A percentile compares a stretch with the other conserved stretches of the same genome.
These are phyloP conservation scores for Apiotrichum laibachii DNA, from an alignment of 1,284 basidiomycete species.

Conservation along the genomic window DNA sequence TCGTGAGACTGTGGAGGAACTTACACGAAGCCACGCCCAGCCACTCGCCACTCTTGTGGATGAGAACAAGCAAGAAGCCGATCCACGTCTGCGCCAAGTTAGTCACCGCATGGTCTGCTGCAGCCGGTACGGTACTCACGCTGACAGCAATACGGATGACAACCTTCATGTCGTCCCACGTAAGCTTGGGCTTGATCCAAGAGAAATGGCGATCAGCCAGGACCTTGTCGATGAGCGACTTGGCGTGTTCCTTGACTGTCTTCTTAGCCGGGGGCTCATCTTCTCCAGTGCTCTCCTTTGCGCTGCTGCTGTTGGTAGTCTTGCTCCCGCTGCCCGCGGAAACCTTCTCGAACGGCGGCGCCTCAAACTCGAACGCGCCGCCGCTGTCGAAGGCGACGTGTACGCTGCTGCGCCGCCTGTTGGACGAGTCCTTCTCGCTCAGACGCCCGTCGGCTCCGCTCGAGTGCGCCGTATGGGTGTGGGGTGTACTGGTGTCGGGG, in stretches of 20 bases:
- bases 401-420: background rate
- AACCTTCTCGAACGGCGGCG: background rate
- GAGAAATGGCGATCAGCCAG: conserved; percentile 10
- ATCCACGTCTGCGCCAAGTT: conserved; percentile 41
- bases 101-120: background rate
- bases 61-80: conserved; percentile 43
- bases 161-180: conserved; percentile 36
- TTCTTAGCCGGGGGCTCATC: background rate
- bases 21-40: conserved; percentile 46
- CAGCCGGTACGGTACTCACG: conserved; percentile 25
- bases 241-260: background rate
- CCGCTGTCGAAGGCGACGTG: conserved; percentile 1
- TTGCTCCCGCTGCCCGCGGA: background rate
- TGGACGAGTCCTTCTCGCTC: no score
- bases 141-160: conserved; percentile 42
- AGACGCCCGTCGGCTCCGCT: no score
- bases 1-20: conserved; percentile 2
- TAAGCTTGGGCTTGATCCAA: conserved; percentile 43
- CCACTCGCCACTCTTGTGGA: conserved; percentile 32
- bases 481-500: no score
- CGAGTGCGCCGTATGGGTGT: no score
- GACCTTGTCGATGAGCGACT: background rate
- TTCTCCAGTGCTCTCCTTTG: background rate
- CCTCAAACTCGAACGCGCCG: background rate
- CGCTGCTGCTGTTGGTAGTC: background rate